Evolutionary conservation across 306 rosid genomes (phyloP), one percentile per base, ranked within the genome.

Genomic region (Rosa chinensis): DNA sequence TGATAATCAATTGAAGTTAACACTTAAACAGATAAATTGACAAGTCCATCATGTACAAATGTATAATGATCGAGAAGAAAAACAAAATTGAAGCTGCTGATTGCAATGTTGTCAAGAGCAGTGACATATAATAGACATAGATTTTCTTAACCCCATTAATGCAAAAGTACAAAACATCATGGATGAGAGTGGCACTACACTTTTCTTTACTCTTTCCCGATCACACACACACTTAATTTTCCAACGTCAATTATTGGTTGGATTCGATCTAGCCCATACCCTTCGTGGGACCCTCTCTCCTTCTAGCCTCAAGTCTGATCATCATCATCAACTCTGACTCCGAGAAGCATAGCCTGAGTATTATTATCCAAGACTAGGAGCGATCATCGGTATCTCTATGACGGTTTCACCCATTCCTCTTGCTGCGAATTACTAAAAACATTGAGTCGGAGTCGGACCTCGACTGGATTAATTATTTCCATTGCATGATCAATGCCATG

Each of bases 381-480:
- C 4, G 18, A 13, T 55, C 62, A 20, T 20, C 62, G 12, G 7
- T 1, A 10, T 62, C 67, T 12, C 18, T 13, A 62, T 42, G 84
- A 82, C 82, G 42, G 5, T 4, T 4, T 40, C 39, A 64, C 76
- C 89, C 92, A 55, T 77, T 4, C 13, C 20, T 55, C 40, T 64
- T 53, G 5, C 48, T 23, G 0, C 20, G n/a, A 76, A 76, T 81
- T 37, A 81, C 86, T 13, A 66, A 6, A 10, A 5, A 17, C 66
- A 59, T 1, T 56, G 28, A 5, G 58, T 17, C 58, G n/a, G 28
- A 5, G 58, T 17, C 58, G n/a, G 37, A 40, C 40, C 50, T 58
- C 56, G 21, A 21, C 21, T 74, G 14, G 0, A 20, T 56, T n/a
- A n/a, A 56, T 20, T 12, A 14, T 64, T 10, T 28, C 44, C 21